These are phyloP conservation scores for Fusarium ambrosium DNA, from an alignment of 2,329 filamentous ascomycete species.

Conservation along the genomic window DNA sequence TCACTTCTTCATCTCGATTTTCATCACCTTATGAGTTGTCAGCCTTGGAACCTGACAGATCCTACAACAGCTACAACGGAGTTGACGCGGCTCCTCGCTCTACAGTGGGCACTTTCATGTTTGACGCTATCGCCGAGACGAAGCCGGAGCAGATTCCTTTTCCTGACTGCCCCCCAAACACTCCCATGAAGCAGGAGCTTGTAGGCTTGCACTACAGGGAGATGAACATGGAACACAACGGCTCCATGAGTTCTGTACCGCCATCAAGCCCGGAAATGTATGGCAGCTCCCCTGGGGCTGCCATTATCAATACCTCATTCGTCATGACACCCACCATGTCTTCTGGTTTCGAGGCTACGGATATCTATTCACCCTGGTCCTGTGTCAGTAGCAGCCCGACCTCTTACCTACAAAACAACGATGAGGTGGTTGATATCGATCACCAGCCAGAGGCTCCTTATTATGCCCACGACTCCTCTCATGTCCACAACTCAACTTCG, in stretches of 20 bases:
- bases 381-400: not conserved
- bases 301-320: not conserved
- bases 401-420: not conserved
- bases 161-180: not conserved
- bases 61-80: not conserved
- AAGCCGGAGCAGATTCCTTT: not conserved
- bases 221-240: not conserved
- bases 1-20: constrained; percentile 58
- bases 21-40: constrained; percentile 56
- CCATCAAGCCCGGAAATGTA: not conserved
- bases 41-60: constrained; percentile 45
- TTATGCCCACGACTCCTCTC: not conserved
- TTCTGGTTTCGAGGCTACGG: not conserved
- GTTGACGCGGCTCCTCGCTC: not conserved
- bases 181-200: not conserved
- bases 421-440: not conserved
- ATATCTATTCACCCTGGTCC: not conserved
- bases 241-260: not conserved
- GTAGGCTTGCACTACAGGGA: not conserved
- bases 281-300: not conserved
- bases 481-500: not conserved
- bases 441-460: not conserved
- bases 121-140: not conserved
- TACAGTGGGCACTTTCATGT: not conserved
- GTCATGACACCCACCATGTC: not conserved